Base-by-base conservation (phyloP, 768 basidiomycete genomes). In the Russula foetens region DNA sequence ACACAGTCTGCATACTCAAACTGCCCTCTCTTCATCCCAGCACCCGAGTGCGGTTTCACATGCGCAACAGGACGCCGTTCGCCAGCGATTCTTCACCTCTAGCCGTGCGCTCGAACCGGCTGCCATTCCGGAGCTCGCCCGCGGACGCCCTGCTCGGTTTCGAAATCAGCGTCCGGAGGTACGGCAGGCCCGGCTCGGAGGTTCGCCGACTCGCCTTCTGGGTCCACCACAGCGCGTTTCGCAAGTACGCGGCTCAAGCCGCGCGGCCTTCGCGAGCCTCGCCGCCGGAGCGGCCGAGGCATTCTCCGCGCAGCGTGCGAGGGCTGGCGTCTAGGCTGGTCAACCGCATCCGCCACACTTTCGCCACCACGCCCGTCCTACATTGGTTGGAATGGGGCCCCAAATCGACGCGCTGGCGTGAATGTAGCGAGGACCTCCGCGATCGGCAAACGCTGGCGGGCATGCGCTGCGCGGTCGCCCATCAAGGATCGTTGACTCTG, bases 311-410 rank as follows among this genome's bases (percentile, higher is more conserved):
- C 7, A 7, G 44, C 38, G 24, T 48, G 9, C 50, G 45, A 17
- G 50, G 56, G 14, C 28, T 62, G 4, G 39, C 51, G 4, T 58
- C 50, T 24, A 50, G 51, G 24, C 29, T 62, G 23, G 50, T 41
- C 19, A 48, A 41, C 24, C 44, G 50, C 19, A 55, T 58, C 12
- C 19, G 54, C 14, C 29, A 48, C 17, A 8, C 51, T 7, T 53
- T 62, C 7, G 3, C 28, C 3, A 23, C n/a, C 9, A 11, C 50
- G n/a, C 29, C 60, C 45, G 60, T 58, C n/a, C 26, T 45, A n/a
- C 45, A 33, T 4, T 62, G 61, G 61, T 8, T 28, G 15, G 51
- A 58, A 21, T 62, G 61, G 61, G 61, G 61, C 15, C 61, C 61
- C 15, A 17, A 43, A 21, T 58, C 61, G 23, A 62, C 61, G 2